phyloP scores from a whole-genome alignment of 208 protist species.

The Wallacemonas sp. region DNA sequence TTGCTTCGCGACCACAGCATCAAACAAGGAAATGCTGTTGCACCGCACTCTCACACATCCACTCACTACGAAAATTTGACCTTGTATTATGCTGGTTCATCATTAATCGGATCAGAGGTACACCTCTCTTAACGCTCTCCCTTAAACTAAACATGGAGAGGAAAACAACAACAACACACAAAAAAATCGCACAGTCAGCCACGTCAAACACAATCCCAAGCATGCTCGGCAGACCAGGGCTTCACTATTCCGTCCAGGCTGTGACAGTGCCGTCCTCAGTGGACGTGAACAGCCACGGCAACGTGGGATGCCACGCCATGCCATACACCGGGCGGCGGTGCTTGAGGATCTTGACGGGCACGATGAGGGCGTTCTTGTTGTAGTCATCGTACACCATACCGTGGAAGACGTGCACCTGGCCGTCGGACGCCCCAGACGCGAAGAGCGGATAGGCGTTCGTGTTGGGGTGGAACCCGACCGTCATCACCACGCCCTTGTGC shows the following conservation, averaged over 20 bases:
- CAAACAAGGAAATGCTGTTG: not conserved
- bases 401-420: constrained; percentile 95
- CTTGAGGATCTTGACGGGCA: constrained; percentile 99
- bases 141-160: not conserved
- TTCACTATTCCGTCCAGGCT: constrained; percentile 88
- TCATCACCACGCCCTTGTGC: constrained; percentile 94
- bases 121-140: no score
- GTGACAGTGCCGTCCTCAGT: constrained; percentile 96
- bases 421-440: constrained; percentile 96
- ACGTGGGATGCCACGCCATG: constrained; percentile 96
- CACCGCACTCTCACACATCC: no score
- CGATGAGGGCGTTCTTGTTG: constrained; percentile 97
- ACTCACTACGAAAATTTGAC: not conserved
- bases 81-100: constrained; percentile 6
- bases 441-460: constrained; percentile 96
- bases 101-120: constrained; percentile 15
- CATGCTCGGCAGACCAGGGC: no score
- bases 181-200: not conserved
- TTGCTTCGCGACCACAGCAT: no score
- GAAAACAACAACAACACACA: not conserved
- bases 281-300: constrained; percentile 99
- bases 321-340: constrained; percentile 93
- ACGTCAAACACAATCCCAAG: not conserved
- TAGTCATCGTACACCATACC: constrained; percentile 97
- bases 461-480: constrained; percentile 90